These are phyloP conservation scores for Rosa rugosa DNA, from an alignment of 306 rosid species.

Conservation along the genomic window DNA sequence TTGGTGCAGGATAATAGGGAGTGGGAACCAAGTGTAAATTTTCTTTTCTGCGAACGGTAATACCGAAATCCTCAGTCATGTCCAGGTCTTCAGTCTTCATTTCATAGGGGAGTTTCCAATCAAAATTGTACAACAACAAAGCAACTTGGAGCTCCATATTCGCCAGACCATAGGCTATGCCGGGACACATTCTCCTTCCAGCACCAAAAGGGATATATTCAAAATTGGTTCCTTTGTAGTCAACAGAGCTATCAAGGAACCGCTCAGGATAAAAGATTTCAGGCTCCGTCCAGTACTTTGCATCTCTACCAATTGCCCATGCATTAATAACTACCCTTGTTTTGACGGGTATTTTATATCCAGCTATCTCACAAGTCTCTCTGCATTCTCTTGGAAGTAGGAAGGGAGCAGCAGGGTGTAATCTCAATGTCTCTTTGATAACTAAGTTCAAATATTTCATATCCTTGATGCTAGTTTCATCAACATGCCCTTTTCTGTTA, in stretches of 20 bases:
- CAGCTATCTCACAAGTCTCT: slow-evolving; percentile 19
- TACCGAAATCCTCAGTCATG: too few species aligned
- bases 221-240: not conserved
- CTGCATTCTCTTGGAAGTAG: slow-evolving; percentile 39
- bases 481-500: slow-evolving; percentile 19
- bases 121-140: not conserved
- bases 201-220: not conserved
- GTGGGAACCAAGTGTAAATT: slow-evolving; percentile 4
- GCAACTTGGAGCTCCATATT: not conserved
- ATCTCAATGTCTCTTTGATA: slow-evolving; percentile 35
- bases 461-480: slow-evolving; percentile 12
- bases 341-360: slow-evolving; percentile 1
- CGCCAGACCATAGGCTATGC: not conserved
- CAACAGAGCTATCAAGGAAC: not conserved
- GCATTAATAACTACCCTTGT: not conserved
- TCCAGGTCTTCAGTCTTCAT: not conserved
- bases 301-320: slow-evolving; percentile 28
- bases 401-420: slow-evolving; percentile 28
- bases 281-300: not conserved
- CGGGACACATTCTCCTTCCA: not conserved
- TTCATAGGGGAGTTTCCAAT: not conserved
- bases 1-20: not conserved
- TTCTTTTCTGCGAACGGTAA: not conserved
- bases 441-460: slow-evolving; percentile 26
- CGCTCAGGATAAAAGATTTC: not conserved